Conservation (phyloP, 108 stramenopile genomes). For the Fragilaria radians region DNA sequence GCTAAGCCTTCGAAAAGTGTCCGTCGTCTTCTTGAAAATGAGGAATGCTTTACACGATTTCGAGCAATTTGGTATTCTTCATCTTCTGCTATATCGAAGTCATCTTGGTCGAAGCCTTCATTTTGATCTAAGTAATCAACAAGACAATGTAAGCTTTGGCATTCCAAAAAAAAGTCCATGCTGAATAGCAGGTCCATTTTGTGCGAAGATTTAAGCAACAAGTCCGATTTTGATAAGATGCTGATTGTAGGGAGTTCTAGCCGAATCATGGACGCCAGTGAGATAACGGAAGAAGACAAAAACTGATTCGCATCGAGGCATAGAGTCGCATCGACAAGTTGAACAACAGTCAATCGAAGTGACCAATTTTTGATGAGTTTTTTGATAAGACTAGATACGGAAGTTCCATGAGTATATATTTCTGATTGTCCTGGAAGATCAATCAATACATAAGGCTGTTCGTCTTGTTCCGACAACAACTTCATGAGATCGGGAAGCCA, state of each 20-base stretch:
- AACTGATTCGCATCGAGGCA: conserved; percentile 89
- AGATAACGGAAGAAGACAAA: conserved; percentile 88
- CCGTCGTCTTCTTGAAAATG: conserved; percentile 45
- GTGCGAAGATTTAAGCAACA: conserved; percentile 28
- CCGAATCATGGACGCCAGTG: conserved; percentile 91
- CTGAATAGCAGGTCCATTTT: conserved; percentile 44
- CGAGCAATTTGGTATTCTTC: conserved; percentile 67
- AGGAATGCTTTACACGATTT: conserved; percentile 34
- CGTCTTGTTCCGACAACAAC: conserved; percentile 5
- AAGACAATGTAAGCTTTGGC: conserved; percentile 65
- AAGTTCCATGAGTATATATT: conserved; percentile 85
- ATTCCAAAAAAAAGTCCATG: conserved; percentile 77
- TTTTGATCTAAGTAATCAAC: conserved; percentile 63
- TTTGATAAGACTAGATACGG: conserved; percentile 59
- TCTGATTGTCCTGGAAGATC: conserved; percentile 98
- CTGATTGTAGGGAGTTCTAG: conserved; percentile 95
- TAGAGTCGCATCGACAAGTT: conserved; percentile 93
- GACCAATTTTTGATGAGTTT: conserved; percentile 67
- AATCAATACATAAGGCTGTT: conserved; percentile 78
- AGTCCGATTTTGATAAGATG: conserved; percentile 93
- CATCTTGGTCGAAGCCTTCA: conserved; percentile 23
- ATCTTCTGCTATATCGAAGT: conserved; percentile 44
- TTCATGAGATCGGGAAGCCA: conserved; percentile 13
- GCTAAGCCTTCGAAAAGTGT: conserved; percentile 62
- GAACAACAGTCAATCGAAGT: conserved; percentile 85